These are phyloP conservation scores for Neurospora intermedia DNA, from an alignment of 495 filamentous ascomycete genomes.

Conservation along the genomic window DNA sequence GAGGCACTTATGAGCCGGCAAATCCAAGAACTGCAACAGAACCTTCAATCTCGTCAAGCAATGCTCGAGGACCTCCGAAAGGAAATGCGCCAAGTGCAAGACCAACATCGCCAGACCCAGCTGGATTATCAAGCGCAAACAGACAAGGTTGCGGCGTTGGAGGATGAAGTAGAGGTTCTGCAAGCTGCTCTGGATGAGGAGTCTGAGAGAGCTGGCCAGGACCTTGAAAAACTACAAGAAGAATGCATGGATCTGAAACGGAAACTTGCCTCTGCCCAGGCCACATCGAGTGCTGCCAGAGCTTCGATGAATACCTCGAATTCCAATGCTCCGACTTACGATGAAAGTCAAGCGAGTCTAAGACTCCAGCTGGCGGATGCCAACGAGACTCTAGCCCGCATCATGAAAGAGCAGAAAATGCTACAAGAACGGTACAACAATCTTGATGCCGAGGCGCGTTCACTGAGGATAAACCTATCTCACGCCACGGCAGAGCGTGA, in stretches of 20 bases:
- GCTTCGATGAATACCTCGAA: constrained; percentile 11
- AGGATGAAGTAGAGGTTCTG: constrained; percentile 71
- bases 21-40: constrained; percentile 35
- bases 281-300: constrained; percentile 10
- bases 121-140: constrained; percentile 51
- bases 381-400: constrained; percentile 23
- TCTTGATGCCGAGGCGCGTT: constrained; percentile 49
- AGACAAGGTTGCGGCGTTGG: constrained; percentile 62
- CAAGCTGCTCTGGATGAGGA: constrained; percentile 68
- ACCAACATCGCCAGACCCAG: constrained; percentile 57
- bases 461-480: constrained; percentile 39
- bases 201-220: constrained; percentile 53
- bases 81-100: constrained; percentile 46
- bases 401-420: constrained; percentile 46
- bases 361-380: constrained; percentile 24
- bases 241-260: constrained; percentile 40
- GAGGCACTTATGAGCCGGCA: constrained; percentile 29
- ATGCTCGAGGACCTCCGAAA: constrained; percentile 32
- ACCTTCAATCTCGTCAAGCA: constrained; percentile 32
- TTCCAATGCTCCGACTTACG: constrained; percentile 18
- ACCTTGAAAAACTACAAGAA: constrained; percentile 35
- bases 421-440: constrained; percentile 53
- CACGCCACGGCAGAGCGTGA: constrained; percentile 54
- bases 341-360: constrained; percentile 19
- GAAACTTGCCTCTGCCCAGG: constrained; percentile 29